A percentile compares a stretch with the other conserved stretches of the same genome.
These are phyloP conservation scores for Cupressus sempervirens DNA, from an alignment of 75 land plant species.

Conservation along the genomic window DNA sequence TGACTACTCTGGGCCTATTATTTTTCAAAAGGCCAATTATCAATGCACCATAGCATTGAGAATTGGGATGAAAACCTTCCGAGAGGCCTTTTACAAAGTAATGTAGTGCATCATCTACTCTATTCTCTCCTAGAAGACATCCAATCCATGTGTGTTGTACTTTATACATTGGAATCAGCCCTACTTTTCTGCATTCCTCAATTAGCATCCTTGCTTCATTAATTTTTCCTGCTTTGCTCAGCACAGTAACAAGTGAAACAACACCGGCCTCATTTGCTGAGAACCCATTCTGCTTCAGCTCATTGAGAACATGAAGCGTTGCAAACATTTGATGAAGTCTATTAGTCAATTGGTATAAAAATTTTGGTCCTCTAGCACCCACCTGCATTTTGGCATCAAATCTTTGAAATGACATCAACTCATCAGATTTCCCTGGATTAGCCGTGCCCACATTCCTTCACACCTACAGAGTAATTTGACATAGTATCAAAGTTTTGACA, in stretches of 20 bases:
- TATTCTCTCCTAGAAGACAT: conserved; percentile 25
- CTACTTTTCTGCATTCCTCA: conserved; percentile 20
- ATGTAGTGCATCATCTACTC: conserved; percentile 25
- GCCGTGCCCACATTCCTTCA: too few species aligned
- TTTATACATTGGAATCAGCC: conserved; percentile 11
- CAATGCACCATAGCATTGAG: conserved; percentile 29
- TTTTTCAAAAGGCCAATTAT: conserved; percentile 28
- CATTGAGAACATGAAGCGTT: conserved; percentile 10
- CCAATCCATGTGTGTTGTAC: conserved; percentile 31
- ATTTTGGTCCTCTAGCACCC: too few species aligned
- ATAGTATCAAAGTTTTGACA: too few species aligned
- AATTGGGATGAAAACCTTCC: conserved; percentile 36
- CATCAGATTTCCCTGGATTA: too few species aligned
- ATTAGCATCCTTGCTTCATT: conserved; percentile 29
- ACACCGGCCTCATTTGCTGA: neutral
- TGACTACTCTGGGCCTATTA: conserved; percentile 34
- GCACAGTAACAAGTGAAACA: conserved; percentile 25
- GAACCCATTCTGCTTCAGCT: neutral
- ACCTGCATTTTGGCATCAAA: too few species aligned
- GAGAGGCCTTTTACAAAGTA: conserved; percentile 23
- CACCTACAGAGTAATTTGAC: too few species aligned
- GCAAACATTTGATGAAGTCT: too few species aligned
- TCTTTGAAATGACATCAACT: too few species aligned
- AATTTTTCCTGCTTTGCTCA: conserved; percentile 30
- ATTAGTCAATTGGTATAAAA: too few species aligned